Evolutionary conservation across 441 rosid species (phyloP), one percentile per base, ranked within the genome.

Genomic region (Populus tomentosa): DNA sequence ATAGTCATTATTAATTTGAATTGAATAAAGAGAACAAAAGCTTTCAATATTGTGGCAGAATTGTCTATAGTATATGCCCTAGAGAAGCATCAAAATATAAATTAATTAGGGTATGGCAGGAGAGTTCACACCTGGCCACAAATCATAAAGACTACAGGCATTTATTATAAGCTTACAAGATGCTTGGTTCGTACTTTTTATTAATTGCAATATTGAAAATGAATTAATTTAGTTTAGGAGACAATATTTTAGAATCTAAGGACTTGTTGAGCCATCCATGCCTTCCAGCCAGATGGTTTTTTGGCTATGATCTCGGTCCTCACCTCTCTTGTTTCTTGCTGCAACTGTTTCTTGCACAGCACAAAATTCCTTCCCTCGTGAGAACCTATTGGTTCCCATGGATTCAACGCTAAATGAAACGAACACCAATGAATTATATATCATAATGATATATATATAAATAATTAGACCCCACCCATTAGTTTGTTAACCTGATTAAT

Each of bases 201-300:
- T 35, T 35, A 35, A 35, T 35, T 35, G 8, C 8, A 14, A 14
- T 14, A 46, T 46, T 16, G 56, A 46, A 46, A 46, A 14, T 46
- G 56, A 46, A 46, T 46, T 46, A 0, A 35, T 35, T 69, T 85
- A 75, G 69, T 77, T 80, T 33, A 90, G 81, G 85, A 38, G 42
- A 38, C 42, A 2, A 38, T 38, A 38, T 9, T 38, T 38, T 38
- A 38, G 42, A 38, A 11, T 42, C 4, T 11, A 46, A 46, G 56
- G 56, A 46, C 56, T 46, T 46, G 56, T 46, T 46, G 56, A 14
- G 42, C 42, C 42, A 85, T 8, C 14, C 56, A 46, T 33, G 89
- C 82, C 79, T 84, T 90, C 93, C 94, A 90, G 23, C 90, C 85
- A 38, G 83, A 71, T 0, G 82, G 73, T 82, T 86, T 87, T 5